phyloP scores from a whole-genome alignment of 345 rosid species.

The Rhizophora apiculata region DNA sequence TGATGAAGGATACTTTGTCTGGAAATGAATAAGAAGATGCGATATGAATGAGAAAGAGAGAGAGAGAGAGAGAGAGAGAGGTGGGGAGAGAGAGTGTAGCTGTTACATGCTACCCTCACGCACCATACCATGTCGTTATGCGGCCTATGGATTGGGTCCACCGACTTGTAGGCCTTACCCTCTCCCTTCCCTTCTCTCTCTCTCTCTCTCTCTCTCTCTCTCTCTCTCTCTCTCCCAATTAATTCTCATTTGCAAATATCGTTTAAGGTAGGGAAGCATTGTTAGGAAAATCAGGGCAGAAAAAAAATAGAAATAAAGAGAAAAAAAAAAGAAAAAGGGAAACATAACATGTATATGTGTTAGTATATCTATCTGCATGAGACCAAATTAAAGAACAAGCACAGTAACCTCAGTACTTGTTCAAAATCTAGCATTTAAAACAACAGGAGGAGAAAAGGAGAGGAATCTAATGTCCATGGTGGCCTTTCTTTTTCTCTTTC shows the following conservation, averaged over 20 bases:
- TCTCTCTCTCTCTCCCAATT: slow-evolving; percentile 18
- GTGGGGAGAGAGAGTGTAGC: slow-evolving; percentile 34
- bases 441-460: slow-evolving; percentile 10
- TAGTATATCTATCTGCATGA: slow-evolving; percentile 43
- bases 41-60: slow-evolving; percentile 24
- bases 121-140: slow-evolving; percentile 60
- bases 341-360: slow-evolving; percentile 37
- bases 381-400: slow-evolving; percentile 36
- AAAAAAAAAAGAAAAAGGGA: neutral
- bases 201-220: slow-evolving; percentile 22
- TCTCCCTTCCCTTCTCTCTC: slow-evolving; percentile 23
- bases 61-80: slow-evolving; percentile 24
- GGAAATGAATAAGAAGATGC: slow-evolving; percentile 3
- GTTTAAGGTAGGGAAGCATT: slow-evolving; percentile 1
- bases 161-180: slow-evolving; percentile 54
- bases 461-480: slow-evolving; percentile 37
- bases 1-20: slow-evolving; percentile 1
- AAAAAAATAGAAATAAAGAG: slow-evolving; percentile 8
- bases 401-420: slow-evolving; percentile 25
- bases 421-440: slow-evolving; percentile 33
- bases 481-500: slow-evolving; percentile 3
- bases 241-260: slow-evolving; percentile 9
- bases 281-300: neutral
- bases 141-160: slow-evolving; percentile 79
- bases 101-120: slow-evolving; percentile 60